Percentiles rank a stretch among this genome's conserved stretches.
Evolutionary conservation across 2,329 filamentous ascomycete species (phyloP).

Genomic region (Aspergillus pseudotamarii): DNA sequence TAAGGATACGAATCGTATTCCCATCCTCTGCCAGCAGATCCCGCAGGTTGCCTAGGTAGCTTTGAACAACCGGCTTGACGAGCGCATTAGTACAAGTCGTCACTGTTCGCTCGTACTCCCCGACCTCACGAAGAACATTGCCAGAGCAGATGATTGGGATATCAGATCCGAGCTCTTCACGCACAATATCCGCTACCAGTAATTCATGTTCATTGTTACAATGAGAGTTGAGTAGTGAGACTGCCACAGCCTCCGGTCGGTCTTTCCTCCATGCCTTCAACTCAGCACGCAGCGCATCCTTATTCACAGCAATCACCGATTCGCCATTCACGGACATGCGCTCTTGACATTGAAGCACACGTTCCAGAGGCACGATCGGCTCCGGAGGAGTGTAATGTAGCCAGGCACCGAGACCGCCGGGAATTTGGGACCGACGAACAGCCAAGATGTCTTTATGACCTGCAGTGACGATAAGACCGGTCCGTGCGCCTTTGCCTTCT

Average conservation of each 20-base stretch:
- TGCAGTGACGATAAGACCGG: slow-evolving; percentile 51
- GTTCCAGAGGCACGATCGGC: slow-evolving; percentile 53
- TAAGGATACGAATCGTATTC: slow-evolving; percentile 52
- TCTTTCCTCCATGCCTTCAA: slow-evolving; percentile 45
- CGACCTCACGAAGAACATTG: slow-evolving; percentile 51
- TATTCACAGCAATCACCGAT: slow-evolving; percentile 44
- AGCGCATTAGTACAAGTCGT: slow-evolving; percentile 53
- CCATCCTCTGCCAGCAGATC: slow-evolving; percentile 45
- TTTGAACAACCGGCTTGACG: slow-evolving; percentile 52
- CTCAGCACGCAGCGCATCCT: slow-evolving; percentile 39
- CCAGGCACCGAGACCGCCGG: slow-evolving; percentile 54
- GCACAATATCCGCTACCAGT: slow-evolving; percentile 41
- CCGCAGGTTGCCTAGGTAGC: slow-evolving; percentile 47
- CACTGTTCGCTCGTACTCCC: slow-evolving; percentile 54
- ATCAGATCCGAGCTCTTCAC: slow-evolving; percentile 47
- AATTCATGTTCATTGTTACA: slow-evolving; percentile 48
- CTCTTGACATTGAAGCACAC: slow-evolving; percentile 50
- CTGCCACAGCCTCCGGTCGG: slow-evolving; percentile 49
- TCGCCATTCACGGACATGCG: slow-evolving; percentile 49
- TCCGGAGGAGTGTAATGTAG: slow-evolving; percentile 52
- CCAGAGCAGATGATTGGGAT: slow-evolving; percentile 51
- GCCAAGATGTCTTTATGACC: slow-evolving; percentile 55
- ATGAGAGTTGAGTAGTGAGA: slow-evolving; percentile 53
- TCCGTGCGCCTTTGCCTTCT: slow-evolving; percentile 53
- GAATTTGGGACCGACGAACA: slow-evolving; percentile 53